These are phyloP conservation scores for Herpotrichia juniperi DNA, from an alignment of 2,329 filamentous ascomycete genomes.

Conservation along the genomic window DNA sequence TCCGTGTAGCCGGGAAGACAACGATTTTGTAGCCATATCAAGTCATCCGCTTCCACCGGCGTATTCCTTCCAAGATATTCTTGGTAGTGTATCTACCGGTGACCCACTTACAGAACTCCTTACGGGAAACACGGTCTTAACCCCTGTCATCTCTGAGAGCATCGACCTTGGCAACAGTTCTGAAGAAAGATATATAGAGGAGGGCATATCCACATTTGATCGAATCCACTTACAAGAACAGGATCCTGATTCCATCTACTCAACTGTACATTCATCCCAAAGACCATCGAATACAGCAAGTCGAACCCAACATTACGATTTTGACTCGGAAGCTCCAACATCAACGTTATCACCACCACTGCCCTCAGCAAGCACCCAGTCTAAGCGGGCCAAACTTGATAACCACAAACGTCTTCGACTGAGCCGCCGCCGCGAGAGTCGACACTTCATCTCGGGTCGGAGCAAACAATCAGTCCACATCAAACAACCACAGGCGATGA, in stretches of 20 bases:
- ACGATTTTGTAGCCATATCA: slow-evolving; percentile 11
- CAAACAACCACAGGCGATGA: slow-evolving; percentile 30
- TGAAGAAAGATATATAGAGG: slow-evolving; percentile 16
- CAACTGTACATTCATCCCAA: no score
- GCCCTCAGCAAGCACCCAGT: slow-evolving; percentile 2
- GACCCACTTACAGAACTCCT: slow-evolving; percentile 11
- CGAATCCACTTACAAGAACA: slow-evolving; percentile 9
- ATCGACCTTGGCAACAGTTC: slow-evolving; percentile 8
- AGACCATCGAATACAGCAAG: slow-evolving; percentile 1
- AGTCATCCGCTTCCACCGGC: slow-evolving; percentile 17
- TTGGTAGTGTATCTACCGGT: slow-evolving; percentile 1
- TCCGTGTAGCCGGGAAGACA: slow-evolving; percentile 10
- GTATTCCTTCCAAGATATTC: slow-evolving; percentile 11
- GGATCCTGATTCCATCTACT: background rate
- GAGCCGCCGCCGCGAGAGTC: slow-evolving; percentile 2
- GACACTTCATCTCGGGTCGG: slow-evolving; percentile 15
- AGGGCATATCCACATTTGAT: slow-evolving; percentile 16
- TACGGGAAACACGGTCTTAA: slow-evolving; percentile 13
- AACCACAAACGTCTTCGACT: slow-evolving; percentile 2
- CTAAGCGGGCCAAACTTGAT: slow-evolving; percentile 1
- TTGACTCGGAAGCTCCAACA: background rate
- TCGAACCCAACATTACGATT: background rate
- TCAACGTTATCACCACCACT: slow-evolving; percentile 7
- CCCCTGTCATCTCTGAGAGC: slow-evolving; percentile 12
- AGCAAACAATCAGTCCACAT: slow-evolving; percentile 13